Evolutionary conservation across 257 asterid species (phyloP), one percentile per base, ranked within the genome.

Genomic region (Salvia miltiorrhiza): DNA sequence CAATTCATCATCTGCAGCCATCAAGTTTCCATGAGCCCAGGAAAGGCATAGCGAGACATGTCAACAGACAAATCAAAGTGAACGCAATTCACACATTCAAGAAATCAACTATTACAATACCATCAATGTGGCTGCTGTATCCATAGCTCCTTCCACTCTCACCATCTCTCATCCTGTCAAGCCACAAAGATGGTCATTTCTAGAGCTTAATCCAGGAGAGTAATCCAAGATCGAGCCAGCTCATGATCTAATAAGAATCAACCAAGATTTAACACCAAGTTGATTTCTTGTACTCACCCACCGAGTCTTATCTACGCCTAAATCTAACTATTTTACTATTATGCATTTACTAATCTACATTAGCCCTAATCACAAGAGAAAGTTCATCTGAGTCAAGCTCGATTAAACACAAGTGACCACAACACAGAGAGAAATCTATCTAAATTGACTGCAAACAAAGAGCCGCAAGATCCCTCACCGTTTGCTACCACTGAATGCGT

Each of bases 101-200:
- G 35, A 28, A 47, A 70, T 44, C 37, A 49, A 35, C 60, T 37
- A 50, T 68, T 33, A 60, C 30, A 50, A 65, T 76, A 86, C 86
- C 86, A 65, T 73, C 78, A 11, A 28, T 13, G 59, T 16, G 17
- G 53, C 71, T 67, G 63, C 54, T 70, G 73, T 69, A 44, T 48
- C 60, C 70, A 61, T 75, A 61, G 75, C 71, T 67, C 64, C 75
- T 71, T 48, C 57, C 55, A 67, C 53, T 59, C 69, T 10, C 66
- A 73, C 71, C 83, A 47, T 69, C 78, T 70, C 75, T 78, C 58
- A 75, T 63, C 82, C 90, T 82, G 80, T 56, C 70, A 80, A 23
- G 35, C 69, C 20, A 67, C 57, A 35, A n/a, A 13, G 30, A 40
- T 26, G 19, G 44, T 24, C 13, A 49, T 2, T 4, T 48, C 32